Percentiles rank a stretch among this genome's conserved stretches.
Conservation (phyloP, 2,329 filamentous ascomycete genomes). For the Harringtonia lauricola region DNA sequence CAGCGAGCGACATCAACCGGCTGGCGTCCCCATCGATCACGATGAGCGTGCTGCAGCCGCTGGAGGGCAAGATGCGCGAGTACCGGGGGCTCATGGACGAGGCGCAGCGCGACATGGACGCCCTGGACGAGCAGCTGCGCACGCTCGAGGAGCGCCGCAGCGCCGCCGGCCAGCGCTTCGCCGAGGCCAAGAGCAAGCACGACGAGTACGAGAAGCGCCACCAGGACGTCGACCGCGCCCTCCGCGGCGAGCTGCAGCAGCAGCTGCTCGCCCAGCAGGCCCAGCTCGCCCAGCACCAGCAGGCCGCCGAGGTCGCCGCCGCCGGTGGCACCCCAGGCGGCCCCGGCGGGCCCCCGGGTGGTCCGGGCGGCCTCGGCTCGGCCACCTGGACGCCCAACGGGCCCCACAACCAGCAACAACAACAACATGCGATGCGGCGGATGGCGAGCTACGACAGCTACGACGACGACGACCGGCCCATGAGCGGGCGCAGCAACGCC, state of each 20-base stretch:
- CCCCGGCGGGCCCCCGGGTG: too few species aligned
- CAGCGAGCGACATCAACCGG: neutral
- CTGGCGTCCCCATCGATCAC: conserved; percentile 1
- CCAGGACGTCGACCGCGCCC: neutral
- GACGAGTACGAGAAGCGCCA: conserved; percentile 2
- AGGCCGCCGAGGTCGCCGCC: too few species aligned
- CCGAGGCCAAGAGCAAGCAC: neutral
- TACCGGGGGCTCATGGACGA: conserved; percentile 2
- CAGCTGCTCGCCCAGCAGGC: too few species aligned
- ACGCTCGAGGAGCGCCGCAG: neutral
- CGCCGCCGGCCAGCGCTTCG: neutral
- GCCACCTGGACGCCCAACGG: too few species aligned
- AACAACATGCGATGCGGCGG: too few species aligned
- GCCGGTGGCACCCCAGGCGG: too few species aligned
- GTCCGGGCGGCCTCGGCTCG: too few species aligned
- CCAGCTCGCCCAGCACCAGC: too few species aligned
- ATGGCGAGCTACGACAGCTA: too few species aligned
- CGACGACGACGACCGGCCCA: too few species aligned
- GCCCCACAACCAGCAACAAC: too few species aligned
- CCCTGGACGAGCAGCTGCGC: neutral
- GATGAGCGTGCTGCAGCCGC: conserved; percentile 1
- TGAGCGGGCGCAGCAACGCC: too few species aligned
- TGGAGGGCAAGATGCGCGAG: neutral
- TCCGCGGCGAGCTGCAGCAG: neutral
- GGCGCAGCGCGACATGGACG: neutral